These are phyloP conservation scores for Neofusicoccum parvum DNA, from an alignment of 2,329 filamentous ascomycete species.

Conservation along the genomic window DNA sequence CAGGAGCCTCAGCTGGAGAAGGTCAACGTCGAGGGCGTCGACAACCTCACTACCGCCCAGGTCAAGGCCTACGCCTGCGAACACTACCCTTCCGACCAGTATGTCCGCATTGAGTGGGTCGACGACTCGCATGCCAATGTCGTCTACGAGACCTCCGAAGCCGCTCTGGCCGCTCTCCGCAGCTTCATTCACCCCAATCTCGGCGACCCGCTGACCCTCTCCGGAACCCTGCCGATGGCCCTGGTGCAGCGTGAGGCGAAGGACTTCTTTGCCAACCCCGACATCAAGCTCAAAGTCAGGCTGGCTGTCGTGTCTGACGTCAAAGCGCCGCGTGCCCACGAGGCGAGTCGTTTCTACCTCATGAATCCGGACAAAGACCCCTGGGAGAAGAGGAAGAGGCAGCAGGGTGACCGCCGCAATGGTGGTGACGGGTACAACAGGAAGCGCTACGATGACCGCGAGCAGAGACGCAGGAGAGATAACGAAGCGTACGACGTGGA, in stretches of 20 bases:
- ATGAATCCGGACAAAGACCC: conserved; percentile 88
- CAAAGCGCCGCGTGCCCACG: conserved; percentile 77
- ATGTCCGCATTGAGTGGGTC: conserved; percentile 83
- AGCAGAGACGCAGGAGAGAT: conserved; percentile 42
- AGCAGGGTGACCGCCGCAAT: conserved; percentile 27
- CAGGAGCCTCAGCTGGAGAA: conserved; percentile 57
- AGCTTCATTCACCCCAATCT: conserved; percentile 56
- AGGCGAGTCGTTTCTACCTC: conserved; percentile 87
- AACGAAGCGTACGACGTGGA: conserved; percentile 69
- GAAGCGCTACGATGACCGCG: conserved; percentile 47
- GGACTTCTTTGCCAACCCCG: conserved; percentile 66
- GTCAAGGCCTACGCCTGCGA: conserved; percentile 74
- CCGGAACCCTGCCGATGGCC: conserved; percentile 41
- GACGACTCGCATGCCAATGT: conserved; percentile 91
- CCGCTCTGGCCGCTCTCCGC: conserved; percentile 57
- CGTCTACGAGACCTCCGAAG: conserved; percentile 64
- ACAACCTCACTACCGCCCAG: conserved; percentile 77
- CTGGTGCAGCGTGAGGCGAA: conserved; percentile 72
- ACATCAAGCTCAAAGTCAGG: conserved; percentile 70
- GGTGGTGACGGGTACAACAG: conserved; percentile 45
- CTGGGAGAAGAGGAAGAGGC: conserved; percentile 58
- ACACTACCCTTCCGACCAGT: conserved; percentile 60
- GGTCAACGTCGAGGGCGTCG: conserved; percentile 81
- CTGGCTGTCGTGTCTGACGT: conserved; percentile 74
- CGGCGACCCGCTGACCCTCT: conserved; percentile 34